Evolutionary conservation across 1,284 basidiomycete genomes (phyloP).

Genomic region (Marasmius sp.): DNA sequence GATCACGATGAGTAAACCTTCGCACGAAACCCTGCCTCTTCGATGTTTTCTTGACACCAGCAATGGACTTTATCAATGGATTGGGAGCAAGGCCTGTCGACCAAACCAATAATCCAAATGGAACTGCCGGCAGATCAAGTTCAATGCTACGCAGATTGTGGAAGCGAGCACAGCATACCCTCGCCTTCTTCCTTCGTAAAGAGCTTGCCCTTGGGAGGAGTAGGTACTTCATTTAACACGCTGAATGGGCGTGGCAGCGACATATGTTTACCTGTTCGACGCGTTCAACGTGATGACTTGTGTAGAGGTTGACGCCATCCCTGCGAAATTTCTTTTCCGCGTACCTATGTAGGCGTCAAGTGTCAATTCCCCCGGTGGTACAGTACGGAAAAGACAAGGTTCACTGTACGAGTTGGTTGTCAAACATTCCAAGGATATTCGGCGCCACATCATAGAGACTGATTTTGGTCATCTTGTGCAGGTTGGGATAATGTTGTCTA

Average conservation of each 20-base stretch:
- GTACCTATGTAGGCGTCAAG: conserved; percentile 41
- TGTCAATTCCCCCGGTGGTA: conserved; percentile 9
- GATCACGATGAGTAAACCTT: conserved; percentile 4
- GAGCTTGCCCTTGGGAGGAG: conserved; percentile 45
- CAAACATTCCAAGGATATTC: conserved; percentile 79
- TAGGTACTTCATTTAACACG: conserved; percentile 9
- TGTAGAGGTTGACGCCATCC: conserved; percentile 77
- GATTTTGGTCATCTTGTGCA: conserved; percentile 66
- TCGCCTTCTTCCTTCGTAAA: conserved; percentile 66
- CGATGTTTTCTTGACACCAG: conserved; percentile 62
- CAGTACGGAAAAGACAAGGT: conserved; percentile 20
- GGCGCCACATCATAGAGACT: conserved; percentile 82
- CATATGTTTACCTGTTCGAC: conserved; percentile 57
- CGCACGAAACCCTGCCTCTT: conserved; percentile 42
- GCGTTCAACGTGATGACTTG: conserved; percentile 77
- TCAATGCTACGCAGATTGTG: conserved; percentile 12
- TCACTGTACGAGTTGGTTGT: conserved; percentile 66
- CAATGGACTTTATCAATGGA: conserved; percentile 66
- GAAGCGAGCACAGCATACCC: conserved; percentile 30
- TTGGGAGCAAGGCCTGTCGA: conserved; percentile 82
- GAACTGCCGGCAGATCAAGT: conserved; percentile 42
- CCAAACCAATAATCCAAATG: conserved; percentile 85
- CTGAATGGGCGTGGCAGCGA: neutral
- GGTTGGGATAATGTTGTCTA: conserved; percentile 58
- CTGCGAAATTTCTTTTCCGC: conserved; percentile 73